Evolutionary conservation across 2,329 filamentous ascomycete genomes (phyloP), one percentile per base, ranked within the genome.

Genomic region (Aureobasidium sp.): DNA sequence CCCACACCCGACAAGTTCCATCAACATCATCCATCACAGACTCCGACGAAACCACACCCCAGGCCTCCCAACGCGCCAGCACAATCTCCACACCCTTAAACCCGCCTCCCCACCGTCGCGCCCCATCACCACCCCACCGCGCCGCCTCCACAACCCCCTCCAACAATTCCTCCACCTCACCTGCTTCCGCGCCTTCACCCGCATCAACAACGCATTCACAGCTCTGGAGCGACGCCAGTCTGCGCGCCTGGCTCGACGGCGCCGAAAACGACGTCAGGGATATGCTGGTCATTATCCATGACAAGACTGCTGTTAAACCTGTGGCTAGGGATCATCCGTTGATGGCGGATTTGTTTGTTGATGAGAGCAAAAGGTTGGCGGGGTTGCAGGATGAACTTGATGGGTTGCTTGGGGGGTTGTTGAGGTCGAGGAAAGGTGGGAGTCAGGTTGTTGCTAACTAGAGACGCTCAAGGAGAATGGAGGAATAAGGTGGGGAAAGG

Each of bases 181-280:
- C 80, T 58, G 39, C 76, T 77, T 39, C 74, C 75, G 22, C 31
- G 8, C 31, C 31, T 12, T 65, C 69, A 64, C 49, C 69, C 55
- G 68, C 70, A 62, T 67, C 69, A 63, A 63, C 70, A 68, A 3
- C 31, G 3, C 29, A 29, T 8, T 34, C 31, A 34, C 31, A 34
- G 9, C 31, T 34, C 0, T 99, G 94, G 94, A 93, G 91, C 65
- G 93, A 97, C 73, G 82, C 86, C 62, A 90, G 86, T 68, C 82
- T 99, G 31, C 86, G 91, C 64, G 87, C 89, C 15, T 99, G 97
- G 76, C 88, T 97, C 69, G 93, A 97, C 67, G 71, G 71, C 52
- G 91, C 94, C 67, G 86, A 90, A 64, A 87, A 87, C 37, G 91
- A 96, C 66, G 91, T 99, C 67, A 85, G 90, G 56, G 93, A 99